Evolutionary conservation across 1,284 basidiomycete species (phyloP).

Genomic region (Sporisorium scitamineum): DNA sequence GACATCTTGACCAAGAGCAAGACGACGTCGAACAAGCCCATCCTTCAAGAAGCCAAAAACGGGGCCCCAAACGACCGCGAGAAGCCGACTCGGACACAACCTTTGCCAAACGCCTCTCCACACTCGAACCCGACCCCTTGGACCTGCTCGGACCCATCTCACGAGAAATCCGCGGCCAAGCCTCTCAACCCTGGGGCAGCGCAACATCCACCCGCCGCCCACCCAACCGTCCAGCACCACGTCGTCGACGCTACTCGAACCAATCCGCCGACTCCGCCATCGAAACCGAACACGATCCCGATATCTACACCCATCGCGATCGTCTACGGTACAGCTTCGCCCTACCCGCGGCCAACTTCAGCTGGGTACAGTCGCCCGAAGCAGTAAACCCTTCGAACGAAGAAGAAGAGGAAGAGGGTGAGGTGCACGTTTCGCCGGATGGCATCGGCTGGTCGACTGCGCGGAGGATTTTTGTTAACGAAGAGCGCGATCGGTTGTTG

Average conservation of each 20-base stretch:
- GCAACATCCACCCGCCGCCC: not conserved
- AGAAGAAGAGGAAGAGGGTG: not conserved
- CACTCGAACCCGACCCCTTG: constrained; percentile 39
- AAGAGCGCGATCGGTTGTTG: constrained; percentile 32
- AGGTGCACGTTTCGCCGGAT: constrained; percentile 34
- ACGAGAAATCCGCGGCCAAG: constrained; percentile 45
- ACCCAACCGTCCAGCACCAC: not conserved
- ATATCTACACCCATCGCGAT: constrained; percentile 29
- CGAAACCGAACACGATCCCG: constrained; percentile 34
- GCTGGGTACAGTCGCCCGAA: constrained; percentile 24
- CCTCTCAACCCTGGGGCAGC: constrained; percentile 28
- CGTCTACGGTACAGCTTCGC: constrained; percentile 34
- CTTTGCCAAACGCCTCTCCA: constrained; percentile 27
- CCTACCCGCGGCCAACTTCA: constrained; percentile 29
- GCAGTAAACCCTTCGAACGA: too few relatives aligned
- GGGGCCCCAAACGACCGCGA: constrained; percentile 23
- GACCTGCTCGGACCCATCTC: constrained; percentile 39
- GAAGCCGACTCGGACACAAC: constrained; percentile 25
- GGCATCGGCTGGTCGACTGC: constrained; percentile 44
- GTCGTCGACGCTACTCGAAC: constrained; percentile 20
- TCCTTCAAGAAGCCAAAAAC: not conserved
- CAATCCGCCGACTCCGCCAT: constrained; percentile 28
- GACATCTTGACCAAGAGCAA: constrained; percentile 10
- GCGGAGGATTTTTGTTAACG: constrained; percentile 27
- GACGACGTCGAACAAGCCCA: constrained; percentile 5